Evolutionary conservation across 2,329 filamentous ascomycete genomes (phyloP), one percentile per base, ranked within the genome.

Genomic region (Trichoderma sp.): DNA sequence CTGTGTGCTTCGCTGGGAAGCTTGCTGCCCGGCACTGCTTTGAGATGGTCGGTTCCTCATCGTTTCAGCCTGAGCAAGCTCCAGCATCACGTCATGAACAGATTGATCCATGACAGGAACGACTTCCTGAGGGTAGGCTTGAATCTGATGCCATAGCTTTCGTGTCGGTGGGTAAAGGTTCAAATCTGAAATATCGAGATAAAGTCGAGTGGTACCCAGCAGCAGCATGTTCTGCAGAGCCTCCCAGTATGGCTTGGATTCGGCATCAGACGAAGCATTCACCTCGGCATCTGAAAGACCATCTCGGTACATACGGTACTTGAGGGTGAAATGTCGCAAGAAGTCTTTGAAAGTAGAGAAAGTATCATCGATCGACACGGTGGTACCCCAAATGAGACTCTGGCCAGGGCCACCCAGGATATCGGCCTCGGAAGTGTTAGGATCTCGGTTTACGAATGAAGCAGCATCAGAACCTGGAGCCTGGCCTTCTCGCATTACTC

Each of bases 91-190:
- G 81, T 99, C 95, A 77, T 97, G 96, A 62, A 97, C 88, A 6
- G 90, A 90, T 79, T 97, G 93, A 85, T 99, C 96, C 91, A 99
- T 97, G 58, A 98, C 86, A 3, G 95, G 94, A 56, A 99, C 92
- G 65, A 99, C 94, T 85, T 99, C 96, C 76, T 96, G 94, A 0
- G 96, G 96, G 77, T 97, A 99, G 16, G 92, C 91, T 78, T 97
- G 93, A 69, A 96, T 85, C 80, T 99, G 96, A 78, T 98, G 92
- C 92, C 94, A 98, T 68, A 99, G 84, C 82, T 98, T 98, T 74
- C 91, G 85, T 0, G 96, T 98, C 0, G 93, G 90, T 3, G 96
- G 96, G 77, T 97, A 99, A 14, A 94, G 87, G 78, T 96, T 97
- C 70, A 99, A 85, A 75, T 99, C 96, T 68, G 89, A 89, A 65